phyloP scores from a whole-genome alignment of 495 filamentous ascomycete species.

The Amorphotheca resinae region DNA sequence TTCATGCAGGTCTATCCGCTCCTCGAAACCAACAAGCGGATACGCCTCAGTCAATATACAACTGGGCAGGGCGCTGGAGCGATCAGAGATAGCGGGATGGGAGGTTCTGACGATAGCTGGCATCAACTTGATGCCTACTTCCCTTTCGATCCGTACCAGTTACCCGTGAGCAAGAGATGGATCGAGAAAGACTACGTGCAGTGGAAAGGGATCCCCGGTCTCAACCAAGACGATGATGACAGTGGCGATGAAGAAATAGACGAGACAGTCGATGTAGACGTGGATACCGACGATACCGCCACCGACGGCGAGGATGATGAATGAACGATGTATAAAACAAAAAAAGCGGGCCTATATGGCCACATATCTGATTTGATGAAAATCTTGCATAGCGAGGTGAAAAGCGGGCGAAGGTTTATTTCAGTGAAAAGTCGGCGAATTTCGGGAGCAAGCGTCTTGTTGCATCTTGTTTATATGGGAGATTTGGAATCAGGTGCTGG shows the following conservation, averaged over 20 bases:
- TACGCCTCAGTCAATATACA: slow-evolving; percentile 51
- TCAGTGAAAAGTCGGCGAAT: too few species aligned
- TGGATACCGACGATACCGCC: slow-evolving; percentile 25
- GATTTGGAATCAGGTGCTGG: too few species aligned
- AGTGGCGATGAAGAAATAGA: slow-evolving; percentile 47
- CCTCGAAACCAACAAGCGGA: slow-evolving; percentile 82
- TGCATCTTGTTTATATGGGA: too few species aligned
- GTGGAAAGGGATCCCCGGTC: slow-evolving; percentile 68
- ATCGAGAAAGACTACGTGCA: slow-evolving; percentile 70
- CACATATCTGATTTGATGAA: too few species aligned
- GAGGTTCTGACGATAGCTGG: slow-evolving; percentile 44
- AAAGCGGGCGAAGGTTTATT: too few species aligned
- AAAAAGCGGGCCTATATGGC: too few species aligned
- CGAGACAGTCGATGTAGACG: slow-evolving; percentile 33
- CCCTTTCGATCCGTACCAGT: slow-evolving; percentile 90
- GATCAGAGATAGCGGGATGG: slow-evolving; percentile 51
- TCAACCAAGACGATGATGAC: slow-evolving; percentile 41
- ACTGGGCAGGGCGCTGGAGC: slow-evolving; percentile 23
- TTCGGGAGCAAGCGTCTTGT: too few species aligned
- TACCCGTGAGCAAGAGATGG: slow-evolving; percentile 78
- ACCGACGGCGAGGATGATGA: slow-evolving; percentile 23
- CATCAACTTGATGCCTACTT: slow-evolving; percentile 84
- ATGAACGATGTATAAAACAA: too few species aligned
- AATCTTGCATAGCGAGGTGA: too few species aligned
- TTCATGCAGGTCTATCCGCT: slow-evolving; percentile 80